phyloP scores from a whole-genome alignment of 495 filamentous ascomycete species.

The Penicillium riverlandense region DNA sequence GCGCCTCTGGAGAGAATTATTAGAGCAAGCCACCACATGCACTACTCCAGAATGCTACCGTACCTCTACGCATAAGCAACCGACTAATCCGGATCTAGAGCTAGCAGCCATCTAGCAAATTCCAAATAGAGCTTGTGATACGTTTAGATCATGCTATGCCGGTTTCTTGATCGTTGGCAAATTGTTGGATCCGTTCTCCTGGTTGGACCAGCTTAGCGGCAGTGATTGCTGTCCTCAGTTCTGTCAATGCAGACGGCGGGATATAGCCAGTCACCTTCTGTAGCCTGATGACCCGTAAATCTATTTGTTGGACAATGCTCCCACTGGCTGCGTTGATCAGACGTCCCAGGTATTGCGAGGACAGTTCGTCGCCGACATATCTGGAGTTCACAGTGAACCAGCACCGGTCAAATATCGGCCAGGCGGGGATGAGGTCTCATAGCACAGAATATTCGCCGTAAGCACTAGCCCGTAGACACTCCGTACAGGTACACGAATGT shows the following conservation, averaged over 20 bases:
- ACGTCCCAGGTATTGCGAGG: too few species aligned
- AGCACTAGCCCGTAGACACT: not conserved
- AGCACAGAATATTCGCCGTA: not conserved
- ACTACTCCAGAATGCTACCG: conserved; percentile 3
- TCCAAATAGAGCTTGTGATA: not conserved
- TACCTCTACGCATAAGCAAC: not conserved
- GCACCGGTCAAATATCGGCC: conserved; percentile 5
- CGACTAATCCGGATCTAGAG: conserved; percentile 1
- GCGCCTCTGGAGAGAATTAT: too few species aligned
- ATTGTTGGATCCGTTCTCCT: not conserved
- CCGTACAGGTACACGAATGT: not conserved
- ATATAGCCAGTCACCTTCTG: not conserved
- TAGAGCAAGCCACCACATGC: not conserved
- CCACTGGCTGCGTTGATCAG: too few species aligned
- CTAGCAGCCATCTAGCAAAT: not conserved
- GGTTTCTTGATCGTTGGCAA: not conserved
- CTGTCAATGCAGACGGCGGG: not conserved
- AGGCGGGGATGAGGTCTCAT: not conserved
- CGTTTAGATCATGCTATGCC: not conserved
- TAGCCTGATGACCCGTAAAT: not conserved
- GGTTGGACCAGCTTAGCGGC: not conserved
- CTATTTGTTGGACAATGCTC: not conserved
- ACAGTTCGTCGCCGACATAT: too few species aligned
- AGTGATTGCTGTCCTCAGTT: not conserved
- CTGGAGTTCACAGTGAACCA: not conserved